Percentiles rank a stretch among this genome's conserved stretches.
phyloP scores from a whole-genome alignment of 1,139 yeast species.

The Pichia sp. region DNA sequence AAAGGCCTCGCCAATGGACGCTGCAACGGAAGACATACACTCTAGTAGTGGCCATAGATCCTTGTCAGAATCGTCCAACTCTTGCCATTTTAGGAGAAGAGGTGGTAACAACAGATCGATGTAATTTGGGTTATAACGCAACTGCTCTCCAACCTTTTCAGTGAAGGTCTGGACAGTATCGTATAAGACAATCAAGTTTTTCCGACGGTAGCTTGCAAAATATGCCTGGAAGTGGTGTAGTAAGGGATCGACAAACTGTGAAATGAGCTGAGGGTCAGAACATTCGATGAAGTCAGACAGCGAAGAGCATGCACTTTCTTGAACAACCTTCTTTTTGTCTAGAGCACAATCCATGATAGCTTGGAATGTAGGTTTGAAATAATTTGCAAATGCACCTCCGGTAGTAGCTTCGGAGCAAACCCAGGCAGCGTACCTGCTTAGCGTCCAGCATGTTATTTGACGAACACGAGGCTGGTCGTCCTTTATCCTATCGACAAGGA shows the following conservation, averaged over 20 bases:
- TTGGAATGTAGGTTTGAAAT: slow-evolving; percentile 73
- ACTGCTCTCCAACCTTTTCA: slow-evolving; percentile 63
- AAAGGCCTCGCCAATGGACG: slow-evolving; percentile 76
- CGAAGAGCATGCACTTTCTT: slow-evolving; percentile 89
- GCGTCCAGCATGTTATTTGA: slow-evolving; percentile 93
- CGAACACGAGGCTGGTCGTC: slow-evolving; percentile 83
- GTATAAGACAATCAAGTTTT: slow-evolving; percentile 73
- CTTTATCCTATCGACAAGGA: slow-evolving; percentile 70
- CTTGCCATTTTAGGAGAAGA: slow-evolving; percentile 73
- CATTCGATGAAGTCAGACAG: slow-evolving; percentile 78
- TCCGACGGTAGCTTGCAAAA: slow-evolving; percentile 73
- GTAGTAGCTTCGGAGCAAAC: slow-evolving; percentile 61
- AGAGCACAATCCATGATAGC: slow-evolving; percentile 70
- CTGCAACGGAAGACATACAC: slow-evolving; percentile 89
- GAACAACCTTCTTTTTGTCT: slow-evolving; percentile 86
- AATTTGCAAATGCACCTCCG: slow-evolving; percentile 60
- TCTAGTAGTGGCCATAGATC: slow-evolving; percentile 90
- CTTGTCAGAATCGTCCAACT: slow-evolving; percentile 67
- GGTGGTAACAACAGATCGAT: slow-evolving; percentile 73
- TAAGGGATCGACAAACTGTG: slow-evolving; percentile 60
- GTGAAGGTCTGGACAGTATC: slow-evolving; percentile 93
- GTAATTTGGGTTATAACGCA: slow-evolving; percentile 49
- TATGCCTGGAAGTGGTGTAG: slow-evolving; percentile 69
- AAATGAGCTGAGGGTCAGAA: slow-evolving; percentile 55
- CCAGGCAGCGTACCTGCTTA: slow-evolving; percentile 83